phyloP scores from a whole-genome alignment of 768 basidiomycete species.

The Mycena sanguinolenta region DNA sequence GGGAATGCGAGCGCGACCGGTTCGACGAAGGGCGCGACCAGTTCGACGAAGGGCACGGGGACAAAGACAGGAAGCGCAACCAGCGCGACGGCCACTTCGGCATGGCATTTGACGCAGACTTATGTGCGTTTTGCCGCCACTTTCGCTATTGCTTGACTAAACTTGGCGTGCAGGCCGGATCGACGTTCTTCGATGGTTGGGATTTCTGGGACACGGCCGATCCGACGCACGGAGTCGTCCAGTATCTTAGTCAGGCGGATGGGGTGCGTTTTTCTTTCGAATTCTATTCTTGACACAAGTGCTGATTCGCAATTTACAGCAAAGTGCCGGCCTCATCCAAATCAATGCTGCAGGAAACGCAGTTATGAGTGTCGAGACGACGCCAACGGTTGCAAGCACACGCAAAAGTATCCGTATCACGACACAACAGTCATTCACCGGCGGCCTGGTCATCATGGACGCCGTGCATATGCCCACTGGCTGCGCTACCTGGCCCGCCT shows the following conservation, averaged over 20 bases:
- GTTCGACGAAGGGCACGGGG: conserved; percentile 30
- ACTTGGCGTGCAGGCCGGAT: conserved; percentile 62
- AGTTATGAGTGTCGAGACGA: conserved; percentile 92
- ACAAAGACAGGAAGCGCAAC: conserved; percentile 35
- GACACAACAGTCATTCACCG: conserved; percentile 65
- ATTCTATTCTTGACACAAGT: conserved; percentile 4
- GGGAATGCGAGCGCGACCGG: conserved; percentile 36
- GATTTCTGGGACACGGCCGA: conserved; percentile 76
- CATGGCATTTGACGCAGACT: conserved; percentile 70
- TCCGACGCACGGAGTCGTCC: conserved; percentile 80
- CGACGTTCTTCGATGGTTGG: conserved; percentile 87
- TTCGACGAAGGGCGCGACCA: conserved; percentile 35
- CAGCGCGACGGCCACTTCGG: conserved; percentile 53
- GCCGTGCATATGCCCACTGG: conserved; percentile 80
- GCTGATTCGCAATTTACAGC: conserved; percentile 50
- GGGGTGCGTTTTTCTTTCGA: conserved; percentile 59
- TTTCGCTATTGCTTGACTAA: conserved; percentile 20
- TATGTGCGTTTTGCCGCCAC: conserved; percentile 60
- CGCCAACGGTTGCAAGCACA: conserved; percentile 73
- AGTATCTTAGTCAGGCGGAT: conserved; percentile 73
- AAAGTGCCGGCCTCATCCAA: conserved; percentile 69
- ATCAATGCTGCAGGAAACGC: conserved; percentile 82
- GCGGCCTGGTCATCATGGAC: conserved; percentile 72
- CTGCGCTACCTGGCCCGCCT: conserved; percentile 72
- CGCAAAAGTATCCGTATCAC: conserved; percentile 87